Base-by-base conservation (phyloP, 352 stramenopile genomes). In the Blastocystis sp. region DNA sequence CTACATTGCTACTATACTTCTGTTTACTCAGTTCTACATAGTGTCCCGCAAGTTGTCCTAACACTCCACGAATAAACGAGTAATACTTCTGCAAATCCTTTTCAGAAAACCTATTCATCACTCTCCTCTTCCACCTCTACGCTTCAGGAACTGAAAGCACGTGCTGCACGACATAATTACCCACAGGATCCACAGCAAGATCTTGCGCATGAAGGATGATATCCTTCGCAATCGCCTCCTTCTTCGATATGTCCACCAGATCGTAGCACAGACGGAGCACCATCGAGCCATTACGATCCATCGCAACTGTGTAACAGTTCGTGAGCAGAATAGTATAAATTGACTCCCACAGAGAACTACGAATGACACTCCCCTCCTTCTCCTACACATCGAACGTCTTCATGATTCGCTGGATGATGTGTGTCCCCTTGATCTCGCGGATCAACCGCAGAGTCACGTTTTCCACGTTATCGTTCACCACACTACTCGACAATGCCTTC, bases 1-100 rank as follows among this genome's bases (percentile, higher is more conserved):
- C 66, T 3, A 78, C 66, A 53, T 78, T 78, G n/a, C 66, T 78
- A 45, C 70, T 81, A 41, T 81, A 81, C 70, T 81, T 81, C 70
- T 81, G 70, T 26, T 81, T 81, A 41, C 70, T 81, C 7, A 81
- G 43, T 26, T 81, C 70, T n/a, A 81, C 39, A 24, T 81, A 81
- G 37, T 81, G 70, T 6, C 70, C 70, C 41, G 45, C 37, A 26
- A 81, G 43, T 24, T 64, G 7, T 0, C 26, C n/a, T 26, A 81
- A 26, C 39, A 81, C 45, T 26, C 70, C 70, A 4, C 50, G 45
- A 26, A 78, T 78, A n/a, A 78, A 56, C 6, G 24, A 47, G 8
- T 78, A 39, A n/a, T 53, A 78, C 50, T 55, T 53, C 3, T 6
- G 30, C 24, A 34, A 24, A 13, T 34, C 39, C 50, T 47, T 45